Evolutionary conservation across 2,329 filamentous ascomycete species (phyloP), one percentile per base, ranked within the genome.

Genomic region (Diaporthe helianthi): DNA sequence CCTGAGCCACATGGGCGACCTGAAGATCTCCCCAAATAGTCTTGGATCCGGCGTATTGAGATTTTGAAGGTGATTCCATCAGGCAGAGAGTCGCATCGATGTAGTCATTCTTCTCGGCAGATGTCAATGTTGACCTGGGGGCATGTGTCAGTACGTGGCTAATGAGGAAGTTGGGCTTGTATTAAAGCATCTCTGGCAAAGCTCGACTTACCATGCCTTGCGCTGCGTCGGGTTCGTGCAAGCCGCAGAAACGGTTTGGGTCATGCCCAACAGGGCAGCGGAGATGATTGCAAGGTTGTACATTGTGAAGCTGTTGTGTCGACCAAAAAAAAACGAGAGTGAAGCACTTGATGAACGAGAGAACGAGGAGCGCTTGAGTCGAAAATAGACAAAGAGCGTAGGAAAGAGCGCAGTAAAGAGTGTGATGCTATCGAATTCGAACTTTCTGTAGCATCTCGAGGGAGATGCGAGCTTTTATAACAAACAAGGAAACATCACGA

Each of bases 161-260:
- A 13, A 5, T 22, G 22, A 41, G 1, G 13, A 24, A 33, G 3
- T 41, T 26, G 15, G 53, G 8, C 19, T n/a, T n/a, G n/a, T n/a
- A n/a, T n/a, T n/a, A n/a, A n/a, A 22, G 36, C 9, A 6, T 24
- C 3, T 26, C 7, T 19, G n/a, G 8, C 10, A 17, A 19, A 13
- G 8, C 22, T 17, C 31, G 4, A 38, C 53, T 10, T 26, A 58
- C 53, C 53, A 58, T 24, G 53, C 36, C 31, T 58, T 58, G n/a
- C 53, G 53, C 22, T 44, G 53, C 8, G n/a, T 58, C 17, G 53
- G 53, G 12, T 58, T 44, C 22, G 53, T 58, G 22, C 53, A 58
- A 17, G 15, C 53, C n/a, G 53, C 53, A 41, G 53, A 58, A 3
- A 58, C 53, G 15, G 22, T 15, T 24, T 58, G 36, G 6, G 12